Conservation (phyloP, 176 grass and related monocot genomes). For the Oryza officinalis region DNA sequence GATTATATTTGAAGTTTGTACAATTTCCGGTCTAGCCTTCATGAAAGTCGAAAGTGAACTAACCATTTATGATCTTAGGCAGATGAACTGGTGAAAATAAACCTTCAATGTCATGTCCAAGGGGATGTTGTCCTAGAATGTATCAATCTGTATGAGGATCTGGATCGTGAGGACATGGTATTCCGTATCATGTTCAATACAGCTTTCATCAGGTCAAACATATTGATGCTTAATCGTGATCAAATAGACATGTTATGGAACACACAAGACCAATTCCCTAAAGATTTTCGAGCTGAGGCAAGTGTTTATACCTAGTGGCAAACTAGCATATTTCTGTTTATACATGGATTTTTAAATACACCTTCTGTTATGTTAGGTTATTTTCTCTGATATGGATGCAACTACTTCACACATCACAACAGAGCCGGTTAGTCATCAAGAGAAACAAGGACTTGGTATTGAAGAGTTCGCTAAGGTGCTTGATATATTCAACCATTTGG, state of each 20-base stretch:
- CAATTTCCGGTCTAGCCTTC: slow-evolving; percentile 18
- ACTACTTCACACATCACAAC: slow-evolving; percentile 56
- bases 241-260: slow-evolving; percentile 81
- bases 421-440: slow-evolving; percentile 62
- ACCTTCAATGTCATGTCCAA: slow-evolving; percentile 83
- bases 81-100: slow-evolving; percentile 85
- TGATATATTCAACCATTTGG: slow-evolving; percentile 74
- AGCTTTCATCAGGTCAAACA: slow-evolving; percentile 84
- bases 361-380: slow-evolving; percentile 68
- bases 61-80: slow-evolving; percentile 58
- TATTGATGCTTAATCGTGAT: slow-evolving; percentile 80
- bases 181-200: slow-evolving; percentile 90
- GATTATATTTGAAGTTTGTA: slow-evolving; percentile 25
- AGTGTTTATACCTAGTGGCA: slow-evolving; percentile 37
- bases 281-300: slow-evolving; percentile 80
- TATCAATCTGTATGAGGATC: slow-evolving; percentile 64
- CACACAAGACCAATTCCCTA: slow-evolving; percentile 65
- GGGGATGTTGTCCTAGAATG: slow-evolving; percentile 94
- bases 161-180: slow-evolving; percentile 80
- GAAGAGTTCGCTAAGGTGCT: slow-evolving; percentile 93
- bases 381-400: slow-evolving; percentile 85
- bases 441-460: slow-evolving; percentile 83
- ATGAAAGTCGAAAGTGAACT: slow-evolving; percentile 7
- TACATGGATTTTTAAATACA: slow-evolving; percentile 38
- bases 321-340: slow-evolving; percentile 33